Conservation (phyloP, 1,139 yeast genomes). For the Hemisphaericaspora lyxosophila region DNA sequence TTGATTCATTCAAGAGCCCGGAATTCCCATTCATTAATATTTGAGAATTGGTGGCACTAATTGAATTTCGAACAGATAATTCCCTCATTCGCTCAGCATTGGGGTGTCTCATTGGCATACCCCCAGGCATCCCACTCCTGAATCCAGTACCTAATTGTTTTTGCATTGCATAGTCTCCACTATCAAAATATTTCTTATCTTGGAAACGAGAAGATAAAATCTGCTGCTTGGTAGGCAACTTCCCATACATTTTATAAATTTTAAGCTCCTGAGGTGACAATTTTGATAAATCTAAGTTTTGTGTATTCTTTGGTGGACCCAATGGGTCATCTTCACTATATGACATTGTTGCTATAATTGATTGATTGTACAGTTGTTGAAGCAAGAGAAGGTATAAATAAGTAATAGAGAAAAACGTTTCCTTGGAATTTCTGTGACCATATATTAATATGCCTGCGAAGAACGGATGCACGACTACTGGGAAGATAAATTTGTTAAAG, state of each 20-base stretch:
- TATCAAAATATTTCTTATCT: slow-evolving; percentile 92
- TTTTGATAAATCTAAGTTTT: slow-evolving; percentile 54
- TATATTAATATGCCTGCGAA: no score
- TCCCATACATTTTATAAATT: slow-evolving; percentile 80
- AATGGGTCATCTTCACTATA: slow-evolving; percentile 45
- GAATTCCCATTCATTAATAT: slow-evolving; percentile 49
- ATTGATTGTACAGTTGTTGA: not conserved
- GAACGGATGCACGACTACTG: no score
- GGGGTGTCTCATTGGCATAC: slow-evolving; percentile 46
- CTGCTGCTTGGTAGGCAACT: slow-evolving; percentile 83
- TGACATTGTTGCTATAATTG: slow-evolving; percentile 25
- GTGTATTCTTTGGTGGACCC: slow-evolving; percentile 47
- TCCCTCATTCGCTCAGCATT: slow-evolving; percentile 52
- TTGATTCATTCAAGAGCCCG: slow-evolving; percentile 44
- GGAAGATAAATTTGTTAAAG: no score
- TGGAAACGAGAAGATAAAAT: slow-evolving; percentile 74
- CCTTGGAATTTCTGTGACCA: slow-evolving; percentile 1
- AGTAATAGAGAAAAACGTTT: slow-evolving; percentile 1
- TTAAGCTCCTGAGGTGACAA: slow-evolving; percentile 68
- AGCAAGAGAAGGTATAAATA: no score
- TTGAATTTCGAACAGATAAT: slow-evolving; percentile 46
- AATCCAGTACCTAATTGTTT: slow-evolving; percentile 46
- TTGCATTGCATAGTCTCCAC: slow-evolving; percentile 96
- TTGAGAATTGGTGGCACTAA: slow-evolving; percentile 46
- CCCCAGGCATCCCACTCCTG: slow-evolving; percentile 17